Evolutionary conservation across 768 basidiomycete species (phyloP), one percentile per base, ranked within the genome.

Genomic region (Kwoniella dejecticola): DNA sequence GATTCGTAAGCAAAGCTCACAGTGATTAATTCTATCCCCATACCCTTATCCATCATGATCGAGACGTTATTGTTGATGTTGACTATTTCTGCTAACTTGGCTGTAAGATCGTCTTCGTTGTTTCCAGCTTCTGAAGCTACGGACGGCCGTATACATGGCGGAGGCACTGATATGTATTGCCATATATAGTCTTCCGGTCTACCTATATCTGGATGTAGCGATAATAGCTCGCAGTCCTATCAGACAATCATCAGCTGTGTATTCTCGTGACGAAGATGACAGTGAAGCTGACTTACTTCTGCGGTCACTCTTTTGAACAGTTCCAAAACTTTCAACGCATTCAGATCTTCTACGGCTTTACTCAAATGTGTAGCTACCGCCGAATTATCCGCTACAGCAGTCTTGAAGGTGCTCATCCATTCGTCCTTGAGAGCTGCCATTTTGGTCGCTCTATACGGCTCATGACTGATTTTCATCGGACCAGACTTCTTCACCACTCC

Each of bases 81-180:
- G 3, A 95, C 90, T 52, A 99, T 98, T 79, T 99, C 96, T 8
- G 91, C 90, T 12, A 99, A 85, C 75, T 98, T 99, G 64, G 95
- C 92, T 0, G 96, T 98, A 30, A 99, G 82, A 78, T 99, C 96
- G 69, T 99, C 96, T 81, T 99, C 96, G 69, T 96, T 99, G 24
- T 81, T 83, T 38, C 95, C 95, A 4, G 92, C 93, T 71, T 99
- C 96, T 79, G 98, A 96, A 0, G 90, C 89, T 1, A 99, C 96
- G 2, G 93, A 96, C 0, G 96, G 96, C 46, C 96, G 86, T 57
- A 99, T 99, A 75, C 92, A 94, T 19, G 96, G 92, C 0, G 96
- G 96, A 40, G 96, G 96, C 29, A 99, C 96, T 23, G 93, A 95
- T 13, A 99, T 86, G 78, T 97, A 99, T 79, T 98, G 95, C 95